phyloP scores from a whole-genome alignment of 2,329 filamentous ascomycete species.

The Talaromyces islandicus region DNA sequence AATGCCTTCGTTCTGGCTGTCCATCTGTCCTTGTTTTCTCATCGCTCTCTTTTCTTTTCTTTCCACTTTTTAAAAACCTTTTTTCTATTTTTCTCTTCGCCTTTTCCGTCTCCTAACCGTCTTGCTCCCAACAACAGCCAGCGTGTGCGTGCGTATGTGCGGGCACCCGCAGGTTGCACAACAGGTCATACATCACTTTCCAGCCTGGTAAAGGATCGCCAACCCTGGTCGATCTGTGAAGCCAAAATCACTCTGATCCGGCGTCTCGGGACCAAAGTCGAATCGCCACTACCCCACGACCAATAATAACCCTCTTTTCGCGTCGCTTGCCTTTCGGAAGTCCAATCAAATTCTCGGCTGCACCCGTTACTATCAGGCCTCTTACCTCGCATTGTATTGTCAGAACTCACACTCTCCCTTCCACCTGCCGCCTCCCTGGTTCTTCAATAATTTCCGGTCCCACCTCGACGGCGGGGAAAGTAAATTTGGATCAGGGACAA shows the following conservation, averaged over 20 bases:
- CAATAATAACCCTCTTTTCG: not conserved
- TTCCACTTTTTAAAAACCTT: too few relatives aligned
- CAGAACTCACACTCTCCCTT: not conserved
- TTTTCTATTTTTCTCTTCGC: not conserved
- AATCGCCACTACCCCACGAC: not conserved
- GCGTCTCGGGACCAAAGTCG: conserved; percentile 4
- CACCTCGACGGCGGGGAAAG: not conserved
- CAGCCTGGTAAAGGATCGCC: conserved; percentile 2
- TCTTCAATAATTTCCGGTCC: not conserved
- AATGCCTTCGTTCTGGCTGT: not conserved
- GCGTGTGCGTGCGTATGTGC: not conserved
- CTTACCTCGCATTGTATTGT: not conserved
- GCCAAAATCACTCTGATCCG: conserved; percentile 3
- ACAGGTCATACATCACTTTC: conserved; percentile 1
- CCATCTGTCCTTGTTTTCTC: not conserved
- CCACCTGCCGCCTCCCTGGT: not conserved
- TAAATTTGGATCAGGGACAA: not conserved
- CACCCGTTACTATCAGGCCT: not conserved
- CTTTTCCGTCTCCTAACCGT: not conserved
- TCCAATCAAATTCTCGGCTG: not conserved
- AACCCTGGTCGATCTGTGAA: not conserved
- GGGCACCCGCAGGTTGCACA: not conserved
- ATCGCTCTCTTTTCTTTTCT: not conserved
- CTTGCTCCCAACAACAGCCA: not conserved
- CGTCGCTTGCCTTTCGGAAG: not conserved